Percentiles rank a stretch among this genome's conserved stretches.
Conservation (phyloP, 148 eudicot genomes). For the Heliosperma pusillum region DNA sequence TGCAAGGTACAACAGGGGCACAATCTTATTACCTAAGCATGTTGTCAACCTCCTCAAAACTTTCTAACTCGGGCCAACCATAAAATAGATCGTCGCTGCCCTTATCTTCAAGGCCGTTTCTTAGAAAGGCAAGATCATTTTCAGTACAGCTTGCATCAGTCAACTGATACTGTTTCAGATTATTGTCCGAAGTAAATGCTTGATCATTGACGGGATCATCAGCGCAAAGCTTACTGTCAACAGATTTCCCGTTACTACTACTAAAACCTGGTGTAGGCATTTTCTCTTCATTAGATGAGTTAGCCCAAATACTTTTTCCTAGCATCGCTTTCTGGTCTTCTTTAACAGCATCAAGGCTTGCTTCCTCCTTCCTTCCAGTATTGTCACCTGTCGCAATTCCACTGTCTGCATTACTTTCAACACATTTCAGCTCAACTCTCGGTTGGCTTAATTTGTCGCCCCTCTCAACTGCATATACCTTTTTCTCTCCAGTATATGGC, state of each 20-base stretch:
- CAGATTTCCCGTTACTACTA: constrained; percentile 32
- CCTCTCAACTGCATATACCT: constrained; percentile 29
- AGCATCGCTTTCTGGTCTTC: constrained; percentile 38
- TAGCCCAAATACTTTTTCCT: constrained; percentile 44
- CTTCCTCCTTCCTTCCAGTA: constrained; percentile 35
- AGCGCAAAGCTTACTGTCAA: constrained; percentile 7
- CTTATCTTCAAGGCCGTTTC: constrained; percentile 42
- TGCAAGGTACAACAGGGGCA: neutral
- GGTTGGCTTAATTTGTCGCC: constrained; percentile 38
- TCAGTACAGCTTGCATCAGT: constrained; percentile 44
- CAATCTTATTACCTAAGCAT: constrained; percentile 74
- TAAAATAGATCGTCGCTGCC: constrained; percentile 60
- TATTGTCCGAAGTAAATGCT: constrained; percentile 34
- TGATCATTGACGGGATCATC: constrained; percentile 40
- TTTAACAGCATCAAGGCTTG: constrained; percentile 24
- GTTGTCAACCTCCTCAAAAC: constrained; percentile 88
- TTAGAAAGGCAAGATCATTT: constrained; percentile 46
- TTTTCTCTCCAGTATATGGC: constrained; percentile 14
- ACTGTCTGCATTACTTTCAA: constrained; percentile 1
- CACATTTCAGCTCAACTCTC: constrained; percentile 27
- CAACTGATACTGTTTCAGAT: constrained; percentile 43
- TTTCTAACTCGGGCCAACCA: constrained; percentile 81
- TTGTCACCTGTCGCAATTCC: constrained; percentile 21
- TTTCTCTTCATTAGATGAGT: constrained; percentile 33
- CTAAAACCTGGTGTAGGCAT: constrained; percentile 30